Conservation (phyloP, 1,284 basidiomycete species). For the Rhodotorula mucilaginosa region DNA sequence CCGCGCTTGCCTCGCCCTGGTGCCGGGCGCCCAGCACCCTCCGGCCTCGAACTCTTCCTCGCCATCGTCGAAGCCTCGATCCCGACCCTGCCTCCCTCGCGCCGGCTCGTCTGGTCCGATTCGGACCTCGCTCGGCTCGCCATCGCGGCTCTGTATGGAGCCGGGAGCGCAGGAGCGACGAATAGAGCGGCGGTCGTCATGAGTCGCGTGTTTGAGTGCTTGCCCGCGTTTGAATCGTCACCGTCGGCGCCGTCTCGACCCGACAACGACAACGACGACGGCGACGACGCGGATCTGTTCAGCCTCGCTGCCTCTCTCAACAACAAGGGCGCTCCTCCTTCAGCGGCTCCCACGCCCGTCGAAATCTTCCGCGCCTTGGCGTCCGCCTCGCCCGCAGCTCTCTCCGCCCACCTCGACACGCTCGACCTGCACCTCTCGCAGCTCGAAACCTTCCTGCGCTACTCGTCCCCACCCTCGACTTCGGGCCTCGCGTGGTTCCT, state of each 20-base stretch:
- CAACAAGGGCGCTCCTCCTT: too few relatives aligned
- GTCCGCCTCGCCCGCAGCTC: slow-evolving; percentile 54
- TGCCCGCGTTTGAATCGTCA: slow-evolving; percentile 65
- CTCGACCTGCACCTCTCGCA: slow-evolving; percentile 90
- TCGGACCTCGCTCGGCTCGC: slow-evolving; percentile 79
- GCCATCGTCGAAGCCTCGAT: slow-evolving; percentile 84
- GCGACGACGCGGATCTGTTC: slow-evolving; percentile 17
- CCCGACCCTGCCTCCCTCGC: slow-evolving; percentile 67
- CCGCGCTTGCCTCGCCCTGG: neutral
- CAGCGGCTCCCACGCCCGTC: slow-evolving; percentile 62
- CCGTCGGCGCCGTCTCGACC: neutral
- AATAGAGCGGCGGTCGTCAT: slow-evolving; percentile 71
- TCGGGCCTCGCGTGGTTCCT: slow-evolving; percentile 70
- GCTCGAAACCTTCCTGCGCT: slow-evolving; percentile 81
- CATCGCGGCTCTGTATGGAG: slow-evolving; percentile 80
- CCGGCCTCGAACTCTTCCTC: slow-evolving; percentile 63
- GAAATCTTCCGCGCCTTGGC: slow-evolving; percentile 58
- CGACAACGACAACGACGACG: neutral
- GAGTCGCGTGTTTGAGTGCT: slow-evolving; percentile 87
- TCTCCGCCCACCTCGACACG: slow-evolving; percentile 79
- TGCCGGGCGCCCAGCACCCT: neutral
- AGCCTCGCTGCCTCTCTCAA: neutral
- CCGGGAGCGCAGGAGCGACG: slow-evolving; percentile 41
- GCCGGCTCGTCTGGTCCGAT: slow-evolving; percentile 74
- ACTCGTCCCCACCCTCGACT: slow-evolving; percentile 69